A percentile compares a stretch with the other conserved stretches of the same genome.
Conservation (phyloP, 2,329 filamentous ascomycete species). For the Fusarium sterilihyphosum region DNA sequence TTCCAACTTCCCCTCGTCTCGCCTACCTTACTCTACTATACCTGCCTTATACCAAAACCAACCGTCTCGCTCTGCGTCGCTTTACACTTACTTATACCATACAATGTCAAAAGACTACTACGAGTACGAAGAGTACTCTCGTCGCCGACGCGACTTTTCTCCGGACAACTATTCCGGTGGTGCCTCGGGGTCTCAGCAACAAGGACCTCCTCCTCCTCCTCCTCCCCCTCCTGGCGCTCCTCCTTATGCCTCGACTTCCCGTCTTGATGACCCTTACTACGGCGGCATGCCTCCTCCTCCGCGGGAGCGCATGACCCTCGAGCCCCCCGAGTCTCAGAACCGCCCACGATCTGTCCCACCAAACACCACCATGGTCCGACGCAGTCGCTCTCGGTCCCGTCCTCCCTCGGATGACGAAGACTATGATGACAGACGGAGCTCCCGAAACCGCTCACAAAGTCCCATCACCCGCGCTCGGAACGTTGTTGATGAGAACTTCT, state of each 20-base stretch:
- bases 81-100: not conserved
- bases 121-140: constrained; percentile 43
- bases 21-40: not conserved
- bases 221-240: constrained; percentile 34
- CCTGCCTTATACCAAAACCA: not conserved
- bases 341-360: constrained; percentile 50
- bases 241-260: constrained; percentile 37
- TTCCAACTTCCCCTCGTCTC: not conserved
- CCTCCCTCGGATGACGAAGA: constrained; percentile 33
- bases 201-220: constrained; percentile 25
- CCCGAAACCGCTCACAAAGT: constrained; percentile 43
- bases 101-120: constrained; percentile 44
- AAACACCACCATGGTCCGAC: constrained; percentile 39
- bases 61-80: not conserved
- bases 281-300: constrained; percentile 23
- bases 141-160: constrained; percentile 44
- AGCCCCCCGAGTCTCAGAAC: constrained; percentile 38
- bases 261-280: constrained; percentile 42
- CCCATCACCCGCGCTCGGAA: constrained; percentile 54
- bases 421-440: constrained; percentile 39
- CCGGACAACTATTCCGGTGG: constrained; percentile 48
- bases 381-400: constrained; percentile 39
- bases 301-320: constrained; percentile 45
- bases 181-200: constrained; percentile 28
- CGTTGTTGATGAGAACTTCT: constrained; percentile 59